Conservation (phyloP, 148 eudicot genomes). For the Polygonum aviculare region DNA sequence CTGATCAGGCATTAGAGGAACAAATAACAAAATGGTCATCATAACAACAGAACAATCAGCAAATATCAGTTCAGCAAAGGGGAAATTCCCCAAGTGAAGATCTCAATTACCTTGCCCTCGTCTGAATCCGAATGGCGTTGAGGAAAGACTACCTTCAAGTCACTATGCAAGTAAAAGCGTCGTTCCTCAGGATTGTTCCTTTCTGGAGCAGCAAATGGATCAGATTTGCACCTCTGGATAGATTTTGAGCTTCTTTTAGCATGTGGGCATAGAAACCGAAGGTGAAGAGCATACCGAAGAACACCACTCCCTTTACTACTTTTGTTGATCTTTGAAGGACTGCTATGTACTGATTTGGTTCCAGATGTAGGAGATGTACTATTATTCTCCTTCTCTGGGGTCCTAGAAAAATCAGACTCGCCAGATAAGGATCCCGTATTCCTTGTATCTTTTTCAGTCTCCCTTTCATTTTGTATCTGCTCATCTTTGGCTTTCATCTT, state of each 20-base stretch:
- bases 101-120: constrained; percentile 64
- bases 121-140: constrained; percentile 81
- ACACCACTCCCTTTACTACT: constrained; percentile 27
- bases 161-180: constrained; percentile 55
- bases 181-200: constrained; percentile 26
- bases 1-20: neutral
- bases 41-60: neutral
- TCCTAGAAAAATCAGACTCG: neutral
- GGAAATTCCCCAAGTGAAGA: neutral
- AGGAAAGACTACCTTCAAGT: constrained; percentile 72
- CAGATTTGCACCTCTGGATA: constrained; percentile 32
- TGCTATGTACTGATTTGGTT: neutral
- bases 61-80: neutral
- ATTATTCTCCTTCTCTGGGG: constrained; percentile 2
- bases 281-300: constrained; percentile 84
- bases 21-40: too few species aligned
- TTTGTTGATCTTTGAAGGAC: constrained; percentile 8
- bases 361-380: constrained; percentile 2
- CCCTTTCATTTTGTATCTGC: neutral
- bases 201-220: constrained; percentile 21
- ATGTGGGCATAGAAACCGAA: constrained; percentile 67
- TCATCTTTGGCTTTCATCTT: neutral
- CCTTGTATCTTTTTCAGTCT: neutral
- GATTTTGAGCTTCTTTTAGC: constrained; percentile 39
- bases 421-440: neutral